Percentiles rank a stretch among this genome's conserved stretches.
These are phyloP conservation scores for Rhodocollybia butyracea DNA, from an alignment of 768 basidiomycete genomes.

Conservation along the genomic window DNA sequence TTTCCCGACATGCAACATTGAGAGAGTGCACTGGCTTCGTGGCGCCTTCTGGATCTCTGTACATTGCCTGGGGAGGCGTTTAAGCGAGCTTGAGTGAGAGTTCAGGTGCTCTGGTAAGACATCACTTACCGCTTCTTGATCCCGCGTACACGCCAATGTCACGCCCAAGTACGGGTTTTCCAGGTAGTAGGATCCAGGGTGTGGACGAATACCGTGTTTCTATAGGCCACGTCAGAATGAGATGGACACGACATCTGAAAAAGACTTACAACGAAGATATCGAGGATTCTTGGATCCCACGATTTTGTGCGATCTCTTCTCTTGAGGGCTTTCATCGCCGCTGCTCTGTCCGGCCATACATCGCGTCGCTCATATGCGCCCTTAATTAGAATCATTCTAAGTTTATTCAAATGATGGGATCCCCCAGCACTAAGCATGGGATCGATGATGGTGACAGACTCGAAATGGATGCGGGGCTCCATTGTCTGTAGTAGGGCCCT, in stretches of 20 bases:
- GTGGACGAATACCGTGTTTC: slow-evolving; percentile 44
- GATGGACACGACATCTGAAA: not conserved
- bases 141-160: slow-evolving; percentile 53
- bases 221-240: slow-evolving; percentile 16
- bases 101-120: not conserved
- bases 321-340: slow-evolving; percentile 36
- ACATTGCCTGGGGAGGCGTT: slow-evolving; percentile 49
- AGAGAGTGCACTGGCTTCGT: slow-evolving; percentile 49
- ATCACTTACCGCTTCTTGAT: slow-evolving; percentile 57
- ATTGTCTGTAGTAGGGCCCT: slow-evolving; percentile 55
- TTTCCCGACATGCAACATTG: slow-evolving; percentile 31
- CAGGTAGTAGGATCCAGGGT: slow-evolving; percentile 25
- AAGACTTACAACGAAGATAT: slow-evolving; percentile 47
- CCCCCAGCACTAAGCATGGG: slow-evolving; percentile 59
- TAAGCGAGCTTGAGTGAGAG: not conserved
- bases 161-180: slow-evolving; percentile 36
- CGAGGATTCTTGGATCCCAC: slow-evolving; percentile 56
- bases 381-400: slow-evolving; percentile 41
- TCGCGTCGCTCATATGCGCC: slow-evolving; percentile 48
- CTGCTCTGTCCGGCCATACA: slow-evolving; percentile 46
- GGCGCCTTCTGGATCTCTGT: slow-evolving; percentile 52
- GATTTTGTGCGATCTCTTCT: slow-evolving; percentile 28
- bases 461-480: slow-evolving; percentile 41
- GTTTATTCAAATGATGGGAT: slow-evolving; percentile 33
- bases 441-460: slow-evolving; percentile 56